Evolutionary conservation across 2,329 filamentous ascomycete genomes (phyloP).

Genomic region (Myotisia sp.): DNA sequence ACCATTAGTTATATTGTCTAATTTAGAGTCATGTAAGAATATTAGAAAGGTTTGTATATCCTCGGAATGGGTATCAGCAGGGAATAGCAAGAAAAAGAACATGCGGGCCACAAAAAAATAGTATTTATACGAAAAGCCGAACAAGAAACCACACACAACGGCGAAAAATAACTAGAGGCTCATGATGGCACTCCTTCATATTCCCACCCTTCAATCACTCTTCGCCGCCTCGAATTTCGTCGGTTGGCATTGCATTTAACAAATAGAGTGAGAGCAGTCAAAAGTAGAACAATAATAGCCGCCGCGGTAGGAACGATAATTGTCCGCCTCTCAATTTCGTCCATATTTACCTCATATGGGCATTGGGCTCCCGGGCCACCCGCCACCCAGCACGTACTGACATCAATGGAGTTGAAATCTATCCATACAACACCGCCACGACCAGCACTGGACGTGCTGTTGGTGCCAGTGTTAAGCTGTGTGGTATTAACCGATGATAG

Average conservation of each 20-base stretch:
- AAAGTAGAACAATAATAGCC: slow-evolving; percentile 46
- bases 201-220: slow-evolving; percentile 44
- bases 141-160: too few relatives aligned
- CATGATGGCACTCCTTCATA: slow-evolving; percentile 52
- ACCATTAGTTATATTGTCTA: too few relatives aligned
- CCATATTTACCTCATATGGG: slow-evolving; percentile 38
- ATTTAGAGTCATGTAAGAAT: too few relatives aligned
- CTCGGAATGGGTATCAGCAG: too few relatives aligned
- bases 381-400: slow-evolving; percentile 46
- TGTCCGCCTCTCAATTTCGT: slow-evolving; percentile 31
- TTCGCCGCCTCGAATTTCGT: slow-evolving; percentile 37
- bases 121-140: too few relatives aligned
- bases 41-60: too few relatives aligned
- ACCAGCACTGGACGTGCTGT: background rate
- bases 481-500: slow-evolving; percentile 15
- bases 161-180: too few relatives aligned
- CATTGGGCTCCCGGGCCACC: slow-evolving; percentile 43
- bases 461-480: background rate
- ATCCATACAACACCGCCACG: slow-evolving; percentile 37
- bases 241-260: slow-evolving; percentile 52
- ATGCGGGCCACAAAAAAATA: too few relatives aligned
- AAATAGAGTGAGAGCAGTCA: slow-evolving; percentile 47
- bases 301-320: slow-evolving; percentile 50
- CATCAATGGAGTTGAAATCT: slow-evolving; percentile 46
- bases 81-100: too few relatives aligned